Base-by-base conservation (phyloP, 2,329 filamentous ascomycete species). In the Aspergillus oerlinghausenensis region DNA sequence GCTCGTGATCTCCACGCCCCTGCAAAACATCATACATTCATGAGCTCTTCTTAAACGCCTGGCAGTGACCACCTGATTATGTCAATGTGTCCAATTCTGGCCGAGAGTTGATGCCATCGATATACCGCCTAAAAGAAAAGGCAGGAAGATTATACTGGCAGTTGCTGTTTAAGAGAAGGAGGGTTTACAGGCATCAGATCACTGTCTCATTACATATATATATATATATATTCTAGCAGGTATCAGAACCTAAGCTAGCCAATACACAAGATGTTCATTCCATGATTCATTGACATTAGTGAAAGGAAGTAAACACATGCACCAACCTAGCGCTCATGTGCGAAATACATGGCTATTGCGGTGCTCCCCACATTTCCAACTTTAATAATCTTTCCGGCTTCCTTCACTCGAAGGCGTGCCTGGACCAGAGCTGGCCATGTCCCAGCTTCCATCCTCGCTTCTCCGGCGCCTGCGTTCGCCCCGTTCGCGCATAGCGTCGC, bases 401-500 rank as follows among this genome's bases (percentile, higher is more conserved):
- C 70, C 73, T 50, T 73, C 71, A n/a, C 67, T 70, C 9, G 68
- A 64, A 17, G 71, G 71, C 5, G 72, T 75, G n/a, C 63, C 59
- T 38, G 72, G 67, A 11, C 71, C 71, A 4, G 73, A 73, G 55
- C 72, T 75, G 49, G 65, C 69, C 68, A 73, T 68, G 42, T 75
- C 73, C 71, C 73, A 75, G 54, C 68, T 72, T n/a, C 67, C 67
- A 55, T 77, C 76, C 56, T 75, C 75, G 51, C 73, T 77, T 52
- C 74, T 75, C 50, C 81, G 79, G 55, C 81, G 74, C 63, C 89
- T 80, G 61, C 76, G 81, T 69, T 87, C 82, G 2, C 88, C 87
- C n/a, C 89, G 77, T 72, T 92, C 87, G 64, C 82, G 80, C 89
- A 97, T 96, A 4, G 91, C 91, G 63, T 87, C 88, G 54, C 89